A percentile compares a stretch with the other conserved stretches of the same genome.
phyloP scores from a whole-genome alignment of 495 filamentous ascomycete species.

The Talaromyces thailandensis region DNA sequence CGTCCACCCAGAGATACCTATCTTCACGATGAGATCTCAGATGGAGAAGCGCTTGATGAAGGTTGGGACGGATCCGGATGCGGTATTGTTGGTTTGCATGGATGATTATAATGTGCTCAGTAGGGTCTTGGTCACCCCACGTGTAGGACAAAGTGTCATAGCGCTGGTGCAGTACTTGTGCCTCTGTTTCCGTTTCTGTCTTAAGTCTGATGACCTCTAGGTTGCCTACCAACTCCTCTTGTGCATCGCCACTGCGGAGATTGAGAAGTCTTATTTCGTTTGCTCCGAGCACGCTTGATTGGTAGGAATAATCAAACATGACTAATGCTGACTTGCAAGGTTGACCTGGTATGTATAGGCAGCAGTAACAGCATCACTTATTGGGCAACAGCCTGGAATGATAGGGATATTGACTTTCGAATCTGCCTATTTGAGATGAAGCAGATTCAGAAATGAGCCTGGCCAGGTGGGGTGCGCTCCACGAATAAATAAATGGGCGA shows the following conservation, averaged over 20 bases:
- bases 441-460: background rate
- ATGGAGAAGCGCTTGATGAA: background rate
- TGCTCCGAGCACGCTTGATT: background rate
- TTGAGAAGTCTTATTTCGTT: background rate
- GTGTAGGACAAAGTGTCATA: slow-evolving; percentile 4
- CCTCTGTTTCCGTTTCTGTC: background rate
- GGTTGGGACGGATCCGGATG: background rate
- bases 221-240: background rate
- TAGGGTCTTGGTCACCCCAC: slow-evolving; percentile 1
- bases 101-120: background rate
- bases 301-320: background rate
- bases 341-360: background rate
- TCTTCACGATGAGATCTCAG: background rate
- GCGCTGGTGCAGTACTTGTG: background rate
- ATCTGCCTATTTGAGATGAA: background rate
- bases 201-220: background rate
- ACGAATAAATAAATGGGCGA: background rate
- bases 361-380: background rate
- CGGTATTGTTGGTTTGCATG: background rate
- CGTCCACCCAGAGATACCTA: slow-evolving; percentile 20
- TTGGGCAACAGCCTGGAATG: background rate
- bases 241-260: background rate
- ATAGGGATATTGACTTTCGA: background rate
- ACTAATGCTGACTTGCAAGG: background rate
- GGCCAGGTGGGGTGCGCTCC: background rate